Evolutionary conservation across 352 stramenopile genomes (phyloP).

Genomic region (Globisporangium irregulare): DNA sequence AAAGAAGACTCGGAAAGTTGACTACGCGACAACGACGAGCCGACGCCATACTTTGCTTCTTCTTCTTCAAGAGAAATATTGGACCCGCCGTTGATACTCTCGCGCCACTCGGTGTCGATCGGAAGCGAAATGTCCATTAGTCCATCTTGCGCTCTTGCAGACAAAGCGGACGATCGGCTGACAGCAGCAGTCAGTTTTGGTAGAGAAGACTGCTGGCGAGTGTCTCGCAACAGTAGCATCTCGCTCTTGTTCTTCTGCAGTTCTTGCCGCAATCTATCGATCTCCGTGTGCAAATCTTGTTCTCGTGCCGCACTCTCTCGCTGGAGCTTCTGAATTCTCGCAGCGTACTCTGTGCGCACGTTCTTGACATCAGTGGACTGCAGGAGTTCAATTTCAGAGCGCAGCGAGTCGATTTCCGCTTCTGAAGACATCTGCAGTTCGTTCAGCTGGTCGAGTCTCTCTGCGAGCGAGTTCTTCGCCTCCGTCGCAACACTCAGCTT

Average conservation of each 20-base stretch:
- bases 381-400: constrained; percentile 60
- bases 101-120: constrained; percentile 21
- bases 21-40: constrained; percentile 55
- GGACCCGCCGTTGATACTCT: constrained; percentile 29
- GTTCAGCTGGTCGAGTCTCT: constrained; percentile 44
- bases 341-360: constrained; percentile 40
- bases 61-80: constrained; percentile 23
- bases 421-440: constrained; percentile 36
- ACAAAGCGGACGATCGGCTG: neutral
- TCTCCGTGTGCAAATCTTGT: constrained; percentile 41
- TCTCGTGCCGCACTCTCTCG: constrained; percentile 41
- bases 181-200: neutral
- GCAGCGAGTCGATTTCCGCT: constrained; percentile 53
- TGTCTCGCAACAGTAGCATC: neutral
- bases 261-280: constrained; percentile 54
- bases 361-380: constrained; percentile 59
- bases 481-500: constrained; percentile 36
- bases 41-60: constrained; percentile 24
- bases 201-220: neutral
- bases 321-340: constrained; percentile 50
- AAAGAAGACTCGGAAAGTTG: constrained; percentile 40
- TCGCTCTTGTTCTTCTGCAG: constrained; percentile 32
- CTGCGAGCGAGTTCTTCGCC: constrained; percentile 51
- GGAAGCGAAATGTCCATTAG: constrained; percentile 25
- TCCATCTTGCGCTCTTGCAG: neutral